Conservation (phyloP, 2,329 filamentous ascomycete species). For the Colletotrichum truncatum region DNA sequence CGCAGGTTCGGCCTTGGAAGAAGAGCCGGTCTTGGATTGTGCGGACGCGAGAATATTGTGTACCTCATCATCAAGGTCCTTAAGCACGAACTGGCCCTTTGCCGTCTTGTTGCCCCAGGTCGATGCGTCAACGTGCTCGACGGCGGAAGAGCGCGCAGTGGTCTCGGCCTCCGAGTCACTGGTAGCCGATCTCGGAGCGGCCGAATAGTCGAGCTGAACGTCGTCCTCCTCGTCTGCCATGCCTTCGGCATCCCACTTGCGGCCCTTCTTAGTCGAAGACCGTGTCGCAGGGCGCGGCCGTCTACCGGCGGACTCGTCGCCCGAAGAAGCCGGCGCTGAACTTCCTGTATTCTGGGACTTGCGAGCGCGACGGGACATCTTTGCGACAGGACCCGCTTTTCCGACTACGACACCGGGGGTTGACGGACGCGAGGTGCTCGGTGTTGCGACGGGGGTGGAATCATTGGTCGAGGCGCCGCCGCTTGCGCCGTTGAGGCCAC, state of each 20-base stretch:
- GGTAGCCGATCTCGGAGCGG: constrained; percentile 58
- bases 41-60: constrained; percentile 86
- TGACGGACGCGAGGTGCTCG: constrained; percentile 80
- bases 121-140: constrained; percentile 80
- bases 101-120: constrained; percentile 87
- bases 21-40: constrained; percentile 64
- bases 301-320: constrained; percentile 76
- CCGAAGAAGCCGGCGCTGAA: constrained; percentile 77
- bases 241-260: constrained; percentile 93
- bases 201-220: constrained; percentile 90
- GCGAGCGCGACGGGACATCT: constrained; percentile 82
- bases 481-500: constrained; percentile 42
- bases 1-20: constrained; percentile 51
- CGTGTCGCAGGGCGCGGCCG: constrained; percentile 63
- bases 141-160: constrained; percentile 61
- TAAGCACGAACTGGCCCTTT: constrained; percentile 93
- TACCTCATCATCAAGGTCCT: constrained; percentile 92
- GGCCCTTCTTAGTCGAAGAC: constrained; percentile 79
- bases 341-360: constrained; percentile 70
- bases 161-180: constrained; percentile 62
- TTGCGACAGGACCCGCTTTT: constrained; percentile 78
- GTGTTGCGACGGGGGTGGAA: constrained; percentile 74
- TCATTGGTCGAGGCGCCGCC: constrained; percentile 63
- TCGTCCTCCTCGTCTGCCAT: constrained; percentile 84
- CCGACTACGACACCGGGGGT: constrained; percentile 78